These are phyloP conservation scores for Oidium heveae DNA, from an alignment of 2,329 filamentous ascomycete genomes.

Conservation along the genomic window DNA sequence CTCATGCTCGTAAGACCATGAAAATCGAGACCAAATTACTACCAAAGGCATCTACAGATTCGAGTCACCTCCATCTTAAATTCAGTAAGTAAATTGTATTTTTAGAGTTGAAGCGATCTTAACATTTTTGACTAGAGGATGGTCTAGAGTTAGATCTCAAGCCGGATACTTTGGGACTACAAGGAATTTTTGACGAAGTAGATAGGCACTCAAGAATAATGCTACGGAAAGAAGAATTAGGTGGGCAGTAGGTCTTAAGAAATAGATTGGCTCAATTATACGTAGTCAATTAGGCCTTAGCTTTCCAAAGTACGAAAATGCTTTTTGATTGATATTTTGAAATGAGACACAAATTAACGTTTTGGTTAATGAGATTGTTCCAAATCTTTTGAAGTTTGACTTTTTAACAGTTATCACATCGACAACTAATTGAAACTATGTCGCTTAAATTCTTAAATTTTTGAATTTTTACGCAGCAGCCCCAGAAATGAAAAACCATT, in stretches of 20 bases:
- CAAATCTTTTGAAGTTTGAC: too few species aligned
- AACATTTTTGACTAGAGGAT: constrained; percentile 35
- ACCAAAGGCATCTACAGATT: constrained; percentile 39
- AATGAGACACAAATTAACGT: too few species aligned
- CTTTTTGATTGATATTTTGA: too few species aligned
- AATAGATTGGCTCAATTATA: too few species aligned
- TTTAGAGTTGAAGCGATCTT: neutral
- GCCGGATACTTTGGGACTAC: constrained; percentile 57
- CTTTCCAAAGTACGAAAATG: too few species aligned
- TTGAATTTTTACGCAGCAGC: constrained; percentile 45
- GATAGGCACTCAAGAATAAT: constrained; percentile 68
- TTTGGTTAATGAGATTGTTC: too few species aligned
- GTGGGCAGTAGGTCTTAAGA: constrained; percentile 14
- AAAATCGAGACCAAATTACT: constrained; percentile 56
- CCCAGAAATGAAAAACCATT: constrained; percentile 99
- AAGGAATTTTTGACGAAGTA: constrained; percentile 67
- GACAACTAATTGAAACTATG: too few species aligned
- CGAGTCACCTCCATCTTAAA: constrained; percentile 47
- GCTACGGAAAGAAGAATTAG: constrained; percentile 60
- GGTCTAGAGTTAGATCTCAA: constrained; percentile 75
- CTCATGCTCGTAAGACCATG: constrained; percentile 53
- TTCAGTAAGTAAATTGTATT: constrained; percentile 40
- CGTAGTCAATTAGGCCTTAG: too few species aligned
- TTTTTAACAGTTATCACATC: too few species aligned
- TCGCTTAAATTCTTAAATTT: too few species aligned